Conservation (phyloP, 805 yeast genomes). For the Wickerhamomyces ciferrii region DNA sequence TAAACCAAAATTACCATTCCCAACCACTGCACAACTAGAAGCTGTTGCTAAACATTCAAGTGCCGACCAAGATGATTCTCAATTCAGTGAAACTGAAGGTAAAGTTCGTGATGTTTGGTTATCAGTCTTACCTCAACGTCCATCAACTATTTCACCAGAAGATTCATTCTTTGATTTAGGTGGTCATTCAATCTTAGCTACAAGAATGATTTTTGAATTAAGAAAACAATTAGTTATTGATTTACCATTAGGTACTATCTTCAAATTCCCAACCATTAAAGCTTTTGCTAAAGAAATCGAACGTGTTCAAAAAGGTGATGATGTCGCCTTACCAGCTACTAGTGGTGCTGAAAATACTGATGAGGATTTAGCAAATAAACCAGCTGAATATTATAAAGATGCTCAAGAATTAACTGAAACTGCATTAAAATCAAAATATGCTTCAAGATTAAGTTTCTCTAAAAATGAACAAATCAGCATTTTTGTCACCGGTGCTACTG, state of each 20-base stretch:
- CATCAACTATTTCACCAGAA: conserved; percentile 66
- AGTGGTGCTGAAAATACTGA: conserved; percentile 16
- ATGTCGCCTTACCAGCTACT: conserved; percentile 34
- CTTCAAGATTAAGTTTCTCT: conserved; percentile 32
- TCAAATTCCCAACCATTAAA: conserved; percentile 81
- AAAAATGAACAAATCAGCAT: conserved; percentile 44
- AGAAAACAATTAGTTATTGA: conserved; percentile 75
- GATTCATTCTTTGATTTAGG: conserved; percentile 97
- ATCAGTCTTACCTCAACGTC: conserved; percentile 76
- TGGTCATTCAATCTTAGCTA: conserved; percentile 96
- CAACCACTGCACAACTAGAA: conserved; percentile 80
- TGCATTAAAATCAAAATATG: conserved; percentile 38
- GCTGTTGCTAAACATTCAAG: conserved; percentile 55
- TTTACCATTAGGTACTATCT: conserved; percentile 84
- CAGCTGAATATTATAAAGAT: conserved; percentile 60
- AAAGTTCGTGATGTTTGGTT: conserved; percentile 81
- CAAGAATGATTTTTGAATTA: conserved; percentile 92
- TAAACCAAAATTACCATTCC: conserved; percentile 95
- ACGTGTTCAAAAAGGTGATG: conserved; percentile 44
- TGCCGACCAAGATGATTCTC: conserved; percentile 38
- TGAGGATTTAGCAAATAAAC: conserved; percentile 25
- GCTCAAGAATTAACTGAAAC: conserved; percentile 49
- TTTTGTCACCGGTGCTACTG: conserved; percentile 93
- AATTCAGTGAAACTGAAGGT: conserved; percentile 60
- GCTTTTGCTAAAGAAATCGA: conserved; percentile 74